Base-by-base conservation (phyloP, 2,329 filamentous ascomycete genomes). In the Ilyonectria destructans region DNA sequence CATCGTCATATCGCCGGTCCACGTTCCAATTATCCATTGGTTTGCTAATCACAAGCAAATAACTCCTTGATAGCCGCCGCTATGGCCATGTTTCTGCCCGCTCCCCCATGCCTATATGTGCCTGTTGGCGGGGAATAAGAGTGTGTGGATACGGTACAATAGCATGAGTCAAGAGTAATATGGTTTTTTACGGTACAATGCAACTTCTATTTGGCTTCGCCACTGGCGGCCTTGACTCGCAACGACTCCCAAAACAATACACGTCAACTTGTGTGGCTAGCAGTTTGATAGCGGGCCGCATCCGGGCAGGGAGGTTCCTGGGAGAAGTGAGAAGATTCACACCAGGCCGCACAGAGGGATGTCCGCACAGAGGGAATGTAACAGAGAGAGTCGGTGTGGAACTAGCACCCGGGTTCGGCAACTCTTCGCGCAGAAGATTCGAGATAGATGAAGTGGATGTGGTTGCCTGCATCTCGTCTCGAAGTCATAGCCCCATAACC, bases 1-100 rank as follows among this genome's bases (percentile, higher is more conserved):
- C 58, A 62, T 35, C 58, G 37, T 55, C 52, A n/a, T 54, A 51
- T 58, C 62, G 4, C 64, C 31, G 58, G 46, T 57, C 64, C 64
- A 67, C 64, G 64, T 67, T 67, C 37, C 29, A 12, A 31, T 23
- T 17, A 46, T 26, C 37, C 52, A 67, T 67, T 67, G 64, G 58
- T 56, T 46, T 67, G 21, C n/a, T 23, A 15, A 19, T 31, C 15
- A 19, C 33, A 56, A 35, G 35, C 54, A 12, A 43, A 10, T 10
- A 43, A 9, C 21, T 23, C 21, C 33, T 21, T 35, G n/a, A 8
- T 35, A 19, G 12, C 31, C 51, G 31, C n/a, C 21, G 31, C n/a
- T 15, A 29, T 43, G 23, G 60, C 54, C 60, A 37, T 37, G 45
- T 19, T 63, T 57, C 37, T 23, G 21, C 33, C 45, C 23, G 23